Evolutionary conservation across 495 filamentous ascomycete species (phyloP).

Genomic region (Podospora sp.): DNA sequence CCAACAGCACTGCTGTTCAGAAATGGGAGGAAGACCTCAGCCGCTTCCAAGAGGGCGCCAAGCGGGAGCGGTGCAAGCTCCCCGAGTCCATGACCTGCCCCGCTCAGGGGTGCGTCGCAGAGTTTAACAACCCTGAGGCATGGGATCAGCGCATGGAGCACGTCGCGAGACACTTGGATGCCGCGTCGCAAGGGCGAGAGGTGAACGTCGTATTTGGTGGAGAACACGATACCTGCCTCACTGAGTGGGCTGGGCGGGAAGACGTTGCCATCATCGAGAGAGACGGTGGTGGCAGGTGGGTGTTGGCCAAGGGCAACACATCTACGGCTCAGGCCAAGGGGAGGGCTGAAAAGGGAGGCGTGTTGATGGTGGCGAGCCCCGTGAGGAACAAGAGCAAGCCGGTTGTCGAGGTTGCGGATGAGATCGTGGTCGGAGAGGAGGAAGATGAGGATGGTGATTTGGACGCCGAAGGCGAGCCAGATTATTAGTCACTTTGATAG

Average conservation of each 20-base stretch:
- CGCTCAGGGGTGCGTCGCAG: constrained; percentile 55
- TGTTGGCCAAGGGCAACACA: constrained; percentile 15
- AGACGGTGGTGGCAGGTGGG: constrained; percentile 21
- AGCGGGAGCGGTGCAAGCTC: constrained; percentile 58
- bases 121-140: constrained; percentile 63
- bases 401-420: constrained; percentile 16
- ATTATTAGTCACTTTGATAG: not conserved
- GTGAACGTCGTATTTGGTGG: constrained; percentile 43
- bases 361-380: not conserved
- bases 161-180: constrained; percentile 52
- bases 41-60: constrained; percentile 59
- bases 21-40: constrained; percentile 51
- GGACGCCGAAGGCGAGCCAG: not conserved
- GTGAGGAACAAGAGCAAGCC: constrained; percentile 16
- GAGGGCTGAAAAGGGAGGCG: constrained; percentile 15
- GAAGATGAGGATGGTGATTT: constrained; percentile 16
- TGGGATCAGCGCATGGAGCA: constrained; percentile 94
- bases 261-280: constrained; percentile 44
- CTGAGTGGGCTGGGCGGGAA: constrained; percentile 48
- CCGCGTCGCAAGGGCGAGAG: constrained; percentile 23
- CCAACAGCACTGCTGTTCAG: constrained; percentile 29
- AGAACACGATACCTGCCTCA: constrained; percentile 39
- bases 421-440: constrained; percentile 14
- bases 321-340: not conserved
- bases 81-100: constrained; percentile 68